A percentile compares a stretch with the other conserved stretches of the same genome.
Conservation (phyloP, 176 grass and related monocot species). For the Musa troglodytarum region DNA sequence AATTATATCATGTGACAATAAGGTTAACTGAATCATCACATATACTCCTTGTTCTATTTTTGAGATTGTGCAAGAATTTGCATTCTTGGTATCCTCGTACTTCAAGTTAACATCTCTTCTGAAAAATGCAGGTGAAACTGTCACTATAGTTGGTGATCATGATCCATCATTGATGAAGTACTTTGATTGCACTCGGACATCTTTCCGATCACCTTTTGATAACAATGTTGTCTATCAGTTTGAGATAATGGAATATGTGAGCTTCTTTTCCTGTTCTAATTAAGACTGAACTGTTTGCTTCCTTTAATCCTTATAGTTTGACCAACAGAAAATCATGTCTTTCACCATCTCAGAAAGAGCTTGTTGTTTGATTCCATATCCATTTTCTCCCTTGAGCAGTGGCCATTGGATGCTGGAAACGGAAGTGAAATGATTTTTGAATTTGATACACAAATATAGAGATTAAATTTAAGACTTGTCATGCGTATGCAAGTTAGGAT, state of each 20-base stretch:
- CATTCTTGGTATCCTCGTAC: neutral
- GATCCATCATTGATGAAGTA: conserved; percentile 88
- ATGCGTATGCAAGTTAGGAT: too few relatives aligned
- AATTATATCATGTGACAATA: neutral
- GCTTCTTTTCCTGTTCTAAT: conserved; percentile 20
- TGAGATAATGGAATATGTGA: conserved; percentile 98
- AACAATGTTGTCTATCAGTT: conserved; percentile 94
- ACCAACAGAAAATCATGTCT: neutral
- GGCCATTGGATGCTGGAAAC: neutral
- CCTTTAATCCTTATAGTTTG: neutral
- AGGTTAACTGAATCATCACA: neutral
- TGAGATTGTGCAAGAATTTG: conserved; percentile 11
- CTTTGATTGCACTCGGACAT: conserved; percentile 86
- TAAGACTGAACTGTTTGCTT: conserved; percentile 1
- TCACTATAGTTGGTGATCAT: conserved; percentile 79
- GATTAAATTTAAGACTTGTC: too few relatives aligned
- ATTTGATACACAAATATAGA: too few relatives aligned
- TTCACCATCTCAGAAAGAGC: neutral
- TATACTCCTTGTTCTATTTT: neutral
- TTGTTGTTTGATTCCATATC: neutral
- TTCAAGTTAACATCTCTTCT: conserved; percentile 13
- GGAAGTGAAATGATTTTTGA: too few relatives aligned
- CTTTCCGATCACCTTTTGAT: conserved; percentile 74
- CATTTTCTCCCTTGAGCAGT: neutral
- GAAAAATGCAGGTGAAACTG: conserved; percentile 56